Evolutionary conservation across 176 grass and related monocot species (phyloP).

Genomic region (Bromus sterilis): DNA sequence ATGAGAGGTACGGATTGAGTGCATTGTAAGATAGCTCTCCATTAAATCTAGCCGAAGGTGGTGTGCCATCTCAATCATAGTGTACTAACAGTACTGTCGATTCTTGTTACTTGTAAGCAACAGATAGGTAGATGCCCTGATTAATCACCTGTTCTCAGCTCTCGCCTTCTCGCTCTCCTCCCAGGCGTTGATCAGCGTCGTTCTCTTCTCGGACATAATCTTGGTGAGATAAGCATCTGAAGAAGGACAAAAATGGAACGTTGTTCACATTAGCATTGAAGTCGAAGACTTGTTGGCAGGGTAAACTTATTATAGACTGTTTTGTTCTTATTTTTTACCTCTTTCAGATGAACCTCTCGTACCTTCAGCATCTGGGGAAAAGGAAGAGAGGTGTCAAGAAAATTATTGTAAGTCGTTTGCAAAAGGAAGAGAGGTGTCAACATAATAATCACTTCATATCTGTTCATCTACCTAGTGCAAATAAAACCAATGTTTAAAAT

Average conservation of each 20-base stretch:
- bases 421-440: no score
- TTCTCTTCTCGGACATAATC: conserved; percentile 46
- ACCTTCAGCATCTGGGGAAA: conserved; percentile 14
- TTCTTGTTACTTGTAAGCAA: conserved; percentile 22
- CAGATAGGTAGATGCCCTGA: background rate
- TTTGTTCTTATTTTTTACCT: background rate
- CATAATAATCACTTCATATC: no score
- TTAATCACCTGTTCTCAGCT: conserved; percentile 59
- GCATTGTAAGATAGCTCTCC: conserved; percentile 17
- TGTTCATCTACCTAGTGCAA: no score
- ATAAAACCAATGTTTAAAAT: no score
- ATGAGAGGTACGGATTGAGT: conserved; percentile 28
- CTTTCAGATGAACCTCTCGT: conserved; percentile 38
- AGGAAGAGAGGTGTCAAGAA: background rate
- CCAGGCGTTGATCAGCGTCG: conserved; percentile 56
- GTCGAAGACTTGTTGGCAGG: background rate
- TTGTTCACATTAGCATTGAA: background rate
- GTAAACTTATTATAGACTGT: background rate
- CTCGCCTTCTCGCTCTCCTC: conserved; percentile 64
- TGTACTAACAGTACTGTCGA: background rate
- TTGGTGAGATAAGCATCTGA: conserved; percentile 52
- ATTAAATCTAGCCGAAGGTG: background rate
- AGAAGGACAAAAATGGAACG: background rate
- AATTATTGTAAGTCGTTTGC: background rate
- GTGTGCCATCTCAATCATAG: conserved; percentile 15